Evolutionary conservation across 2,329 filamentous ascomycete species (phyloP).

Genomic region (Cladobotryum mycophilum): DNA sequence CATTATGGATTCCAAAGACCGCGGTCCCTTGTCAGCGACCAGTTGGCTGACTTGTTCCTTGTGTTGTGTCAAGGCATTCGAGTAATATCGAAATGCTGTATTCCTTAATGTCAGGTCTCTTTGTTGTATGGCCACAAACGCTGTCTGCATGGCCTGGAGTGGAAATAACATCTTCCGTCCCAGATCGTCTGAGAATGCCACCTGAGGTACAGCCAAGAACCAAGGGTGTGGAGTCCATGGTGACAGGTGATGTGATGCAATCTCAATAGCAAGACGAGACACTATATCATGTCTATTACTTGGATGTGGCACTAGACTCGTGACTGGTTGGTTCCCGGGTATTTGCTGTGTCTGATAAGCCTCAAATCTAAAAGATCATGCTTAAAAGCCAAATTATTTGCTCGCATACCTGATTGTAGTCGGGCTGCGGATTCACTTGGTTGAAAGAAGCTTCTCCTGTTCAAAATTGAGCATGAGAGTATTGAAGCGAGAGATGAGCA

Average conservation of each 20-base stretch:
- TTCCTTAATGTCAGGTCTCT: neutral
- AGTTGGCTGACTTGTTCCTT: slow-evolving; percentile 1
- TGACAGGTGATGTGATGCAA: slow-evolving; percentile 3
- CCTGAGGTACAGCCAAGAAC: neutral
- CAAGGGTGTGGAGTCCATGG: slow-evolving; percentile 8
- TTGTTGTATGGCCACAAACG: neutral
- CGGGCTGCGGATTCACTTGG: too few species aligned
- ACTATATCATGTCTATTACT: neutral
- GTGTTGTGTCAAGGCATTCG: slow-evolving; percentile 1
- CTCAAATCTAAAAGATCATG: too few species aligned
- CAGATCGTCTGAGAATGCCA: neutral
- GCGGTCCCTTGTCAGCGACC: neutral
- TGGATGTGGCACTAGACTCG: too few species aligned
- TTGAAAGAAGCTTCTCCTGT: too few species aligned
- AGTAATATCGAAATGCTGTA: slow-evolving; percentile 1
- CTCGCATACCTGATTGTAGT: too few species aligned
- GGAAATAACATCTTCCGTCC: neutral
- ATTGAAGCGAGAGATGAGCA: too few species aligned
- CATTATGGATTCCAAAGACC: neutral
- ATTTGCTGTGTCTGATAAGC: too few species aligned
- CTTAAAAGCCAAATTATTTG: too few species aligned
- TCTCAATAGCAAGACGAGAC: slow-evolving; percentile 3
- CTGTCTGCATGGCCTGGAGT: neutral
- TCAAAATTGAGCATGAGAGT: too few species aligned
- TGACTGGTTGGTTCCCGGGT: too few species aligned